Base-by-base conservation (phyloP, 768 basidiomycete species). In the Paxillus involutus region DNA sequence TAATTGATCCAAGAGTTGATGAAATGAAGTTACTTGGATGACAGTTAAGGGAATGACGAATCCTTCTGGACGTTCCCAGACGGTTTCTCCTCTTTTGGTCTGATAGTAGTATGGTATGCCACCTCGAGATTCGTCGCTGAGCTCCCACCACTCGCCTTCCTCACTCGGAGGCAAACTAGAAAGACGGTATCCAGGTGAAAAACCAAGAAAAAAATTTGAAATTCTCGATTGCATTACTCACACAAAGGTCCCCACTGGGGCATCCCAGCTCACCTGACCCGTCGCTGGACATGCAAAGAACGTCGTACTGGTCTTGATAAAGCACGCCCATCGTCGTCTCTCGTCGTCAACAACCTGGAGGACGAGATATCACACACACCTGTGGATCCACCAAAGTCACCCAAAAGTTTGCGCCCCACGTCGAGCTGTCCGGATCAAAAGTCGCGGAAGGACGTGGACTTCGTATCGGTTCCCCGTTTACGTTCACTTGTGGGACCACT, bases 81-180 rank as follows among this genome's bases (percentile, higher is more conserved):
- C 88, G 1, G 94, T 96, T 62, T 91, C 88, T 1, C 88, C 87
- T 1, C 91, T 87, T 70, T 92, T 88, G 10, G 94, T 97, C 63
- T 95, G 94, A 72, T 96, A 95, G 72, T 94, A 98, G 69, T 98
- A 98, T 4, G 90, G 84, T 52, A 94, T 75, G 30, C 91, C 91
- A 43, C 85, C 88, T 48, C 91, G 80, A 43, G 85, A 82, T 36
- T 92, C 89, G 67, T 98, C 94, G 43, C 77, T 77, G 55, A 97
- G 80, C 70, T 97, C 94, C 94, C 94, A 98, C 94, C 94, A 97
- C 68, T 96, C 93, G 40, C 94, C 94, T 42, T 90, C 84, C 4
- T 82, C 78, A 59, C 78, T 89, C 6, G 91, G 89, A 44, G 94
- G 94, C 43, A 95, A 76, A 46, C 91, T 93, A 61, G 6, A 65